A percentile compares a stretch with the other conserved stretches of the same genome.
Evolutionary conservation across 495 filamentous ascomycete species (phyloP).

Genomic region (Astrocystis sublimbata): DNA sequence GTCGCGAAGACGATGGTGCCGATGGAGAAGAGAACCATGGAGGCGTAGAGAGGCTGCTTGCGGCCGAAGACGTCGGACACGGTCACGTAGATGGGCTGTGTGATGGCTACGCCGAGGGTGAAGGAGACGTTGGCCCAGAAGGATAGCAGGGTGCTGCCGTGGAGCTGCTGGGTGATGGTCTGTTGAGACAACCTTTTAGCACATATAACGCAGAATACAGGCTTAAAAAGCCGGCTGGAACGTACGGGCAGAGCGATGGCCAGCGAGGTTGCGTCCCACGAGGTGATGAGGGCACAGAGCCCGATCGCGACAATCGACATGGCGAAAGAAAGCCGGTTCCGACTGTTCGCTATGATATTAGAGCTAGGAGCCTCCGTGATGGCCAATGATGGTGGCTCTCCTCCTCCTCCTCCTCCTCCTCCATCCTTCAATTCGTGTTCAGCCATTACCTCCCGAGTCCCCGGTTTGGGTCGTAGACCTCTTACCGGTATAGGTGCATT

Average conservation of each 20-base stretch:
- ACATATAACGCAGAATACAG: too few species aligned
- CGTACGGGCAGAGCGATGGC: background rate
- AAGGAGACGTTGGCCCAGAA: conserved; percentile 63
- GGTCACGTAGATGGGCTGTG: conserved; percentile 47
- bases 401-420: too few species aligned
- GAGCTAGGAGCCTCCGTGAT: too few species aligned
- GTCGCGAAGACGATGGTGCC: conserved; percentile 69
- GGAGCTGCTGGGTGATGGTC: conserved; percentile 43
- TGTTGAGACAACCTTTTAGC: too few species aligned
- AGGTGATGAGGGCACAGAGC: background rate
- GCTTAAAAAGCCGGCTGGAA: too few species aligned
- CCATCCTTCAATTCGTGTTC: too few species aligned
- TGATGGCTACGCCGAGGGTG: conserved; percentile 50
- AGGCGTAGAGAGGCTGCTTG: conserved; percentile 67
- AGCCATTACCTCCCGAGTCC: too few species aligned
- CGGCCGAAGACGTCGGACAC: conserved; percentile 72
- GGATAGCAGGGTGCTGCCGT: conserved; percentile 57
- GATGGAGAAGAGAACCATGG: conserved; percentile 60
- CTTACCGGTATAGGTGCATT: too few species aligned
- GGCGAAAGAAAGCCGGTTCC: background rate
- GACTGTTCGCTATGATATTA: background rate
- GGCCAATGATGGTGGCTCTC: too few species aligned
- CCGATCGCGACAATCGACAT: background rate
- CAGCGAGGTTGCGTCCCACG: background rate
- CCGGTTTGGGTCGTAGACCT: too few species aligned